Conservation (phyloP, 2,329 filamentous ascomycete genomes). For the Colletotrichum sp. region DNA sequence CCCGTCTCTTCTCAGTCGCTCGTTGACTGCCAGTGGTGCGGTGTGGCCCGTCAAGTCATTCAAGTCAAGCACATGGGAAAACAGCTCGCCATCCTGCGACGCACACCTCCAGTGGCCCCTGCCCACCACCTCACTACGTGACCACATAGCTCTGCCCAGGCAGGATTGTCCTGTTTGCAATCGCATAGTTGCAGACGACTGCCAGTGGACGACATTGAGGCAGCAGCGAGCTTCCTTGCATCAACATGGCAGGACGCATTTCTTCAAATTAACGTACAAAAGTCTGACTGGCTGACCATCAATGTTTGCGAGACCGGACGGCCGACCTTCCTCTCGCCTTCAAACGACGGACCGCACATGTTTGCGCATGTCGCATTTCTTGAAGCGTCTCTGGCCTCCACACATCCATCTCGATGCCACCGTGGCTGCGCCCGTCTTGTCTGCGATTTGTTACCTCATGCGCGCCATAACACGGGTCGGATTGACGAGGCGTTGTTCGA, state of each 20-base stretch:
- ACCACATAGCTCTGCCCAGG: background rate
- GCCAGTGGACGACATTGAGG: background rate
- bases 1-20: background rate
- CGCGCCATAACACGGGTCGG: background rate
- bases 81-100: background rate
- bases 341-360: background rate
- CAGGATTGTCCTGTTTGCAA: constrained; percentile 3
- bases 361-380: constrained; percentile 6
- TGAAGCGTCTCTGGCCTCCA: background rate
- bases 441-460: background rate
- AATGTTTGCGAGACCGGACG: constrained; percentile 15
- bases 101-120: background rate
- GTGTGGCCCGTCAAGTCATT: background rate
- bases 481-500: background rate
- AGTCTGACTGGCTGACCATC: background rate
- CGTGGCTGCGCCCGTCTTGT: background rate
- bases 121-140: background rate
- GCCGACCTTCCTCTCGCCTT: background rate
- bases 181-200: background rate
- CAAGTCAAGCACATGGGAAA: background rate
- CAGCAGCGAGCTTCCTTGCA: constrained; percentile 16
- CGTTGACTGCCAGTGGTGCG: background rate
- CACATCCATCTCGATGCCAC: background rate
- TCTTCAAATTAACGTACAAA: constrained; percentile 10
- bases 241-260: constrained; percentile 16